Percentiles rank a stretch among this genome's conserved stretches.
These are phyloP conservation scores for Kazachstania kunashirensis DNA, from an alignment of 805 yeast genomes.

Conservation along the genomic window DNA sequence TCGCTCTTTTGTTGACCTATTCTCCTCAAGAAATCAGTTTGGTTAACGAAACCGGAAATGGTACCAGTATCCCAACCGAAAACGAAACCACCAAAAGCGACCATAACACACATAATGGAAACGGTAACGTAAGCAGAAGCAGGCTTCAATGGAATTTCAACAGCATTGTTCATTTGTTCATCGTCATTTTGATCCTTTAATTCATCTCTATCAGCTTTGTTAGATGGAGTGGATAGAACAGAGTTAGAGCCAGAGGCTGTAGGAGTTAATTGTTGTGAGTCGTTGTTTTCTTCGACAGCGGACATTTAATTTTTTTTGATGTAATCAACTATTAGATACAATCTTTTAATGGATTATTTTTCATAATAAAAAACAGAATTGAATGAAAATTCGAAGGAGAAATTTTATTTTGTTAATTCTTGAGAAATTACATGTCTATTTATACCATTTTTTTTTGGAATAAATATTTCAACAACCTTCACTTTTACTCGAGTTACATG, in stretches of 20 bases:
- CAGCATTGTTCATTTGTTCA: background rate
- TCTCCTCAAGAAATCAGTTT: conserved; percentile 44
- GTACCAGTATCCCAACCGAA: conserved; percentile 72
- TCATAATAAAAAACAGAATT: background rate
- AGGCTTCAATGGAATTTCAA: conserved; percentile 28
- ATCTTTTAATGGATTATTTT: conserved; percentile 1
- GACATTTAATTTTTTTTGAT: conserved; percentile 1
- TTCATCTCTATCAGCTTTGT: conserved; percentile 25
- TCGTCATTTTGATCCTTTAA: conserved; percentile 10
- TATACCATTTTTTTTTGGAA: conserved; percentile 1
- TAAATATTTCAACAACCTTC: too few species aligned
- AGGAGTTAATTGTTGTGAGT: conserved; percentile 8
- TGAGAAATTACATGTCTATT: background rate
- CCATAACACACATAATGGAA: conserved; percentile 26
- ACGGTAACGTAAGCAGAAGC: conserved; percentile 30
- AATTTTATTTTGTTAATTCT: background rate
- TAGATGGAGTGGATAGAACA: conserved; percentile 23
- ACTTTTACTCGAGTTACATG: too few species aligned
- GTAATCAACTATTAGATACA: background rate
- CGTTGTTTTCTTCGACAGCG: conserved; percentile 3
- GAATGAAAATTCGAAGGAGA: background rate
- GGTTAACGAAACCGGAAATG: conserved; percentile 59
- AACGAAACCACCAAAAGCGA: conserved; percentile 34
- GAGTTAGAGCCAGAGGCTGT: conserved; percentile 15
- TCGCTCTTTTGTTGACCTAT: conserved; percentile 38